These are phyloP conservation scores for Metschnikowia vanudenii DNA, from an alignment of 805 yeast species.

Conservation along the genomic window DNA sequence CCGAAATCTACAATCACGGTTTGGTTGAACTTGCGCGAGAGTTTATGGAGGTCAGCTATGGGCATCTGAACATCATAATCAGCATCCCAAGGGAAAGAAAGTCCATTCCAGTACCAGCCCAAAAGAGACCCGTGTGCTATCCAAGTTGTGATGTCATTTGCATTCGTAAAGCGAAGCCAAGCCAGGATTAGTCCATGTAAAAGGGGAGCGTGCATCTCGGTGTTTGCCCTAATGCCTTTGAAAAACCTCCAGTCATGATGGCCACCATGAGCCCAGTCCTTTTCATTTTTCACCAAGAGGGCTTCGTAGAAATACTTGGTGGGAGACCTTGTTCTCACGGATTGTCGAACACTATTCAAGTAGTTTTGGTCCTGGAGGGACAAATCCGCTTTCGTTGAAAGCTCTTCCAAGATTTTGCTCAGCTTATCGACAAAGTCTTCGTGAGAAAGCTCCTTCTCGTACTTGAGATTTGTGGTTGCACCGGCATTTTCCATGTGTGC, in stretches of 20 bases:
- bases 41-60: constrained; percentile 23
- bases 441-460: constrained; percentile 24
- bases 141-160: constrained; percentile 27
- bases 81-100: constrained; percentile 30
- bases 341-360: constrained; percentile 15
- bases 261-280: constrained; percentile 19
- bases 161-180: constrained; percentile 27
- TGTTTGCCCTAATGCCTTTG: constrained; percentile 19
- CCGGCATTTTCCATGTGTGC: neutral
- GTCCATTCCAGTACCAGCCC: constrained; percentile 32
- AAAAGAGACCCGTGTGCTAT: constrained; percentile 29
- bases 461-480: constrained; percentile 20
- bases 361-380: constrained; percentile 13
- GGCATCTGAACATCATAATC: constrained; percentile 32
- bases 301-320: constrained; percentile 46
- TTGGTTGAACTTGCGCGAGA: constrained; percentile 24
- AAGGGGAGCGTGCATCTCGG: constrained; percentile 17
- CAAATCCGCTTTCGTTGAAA: constrained; percentile 10
- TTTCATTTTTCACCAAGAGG: constrained; percentile 11
- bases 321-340: constrained; percentile 14
- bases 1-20: constrained; percentile 25
- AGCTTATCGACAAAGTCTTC: constrained; percentile 28
- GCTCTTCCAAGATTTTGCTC: constrained; percentile 18
- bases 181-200: constrained; percentile 26
- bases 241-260: constrained; percentile 33